These are phyloP conservation scores for Aspergillus olivimuriae DNA, from an alignment of 495 filamentous ascomycete genomes.

Conservation along the genomic window DNA sequence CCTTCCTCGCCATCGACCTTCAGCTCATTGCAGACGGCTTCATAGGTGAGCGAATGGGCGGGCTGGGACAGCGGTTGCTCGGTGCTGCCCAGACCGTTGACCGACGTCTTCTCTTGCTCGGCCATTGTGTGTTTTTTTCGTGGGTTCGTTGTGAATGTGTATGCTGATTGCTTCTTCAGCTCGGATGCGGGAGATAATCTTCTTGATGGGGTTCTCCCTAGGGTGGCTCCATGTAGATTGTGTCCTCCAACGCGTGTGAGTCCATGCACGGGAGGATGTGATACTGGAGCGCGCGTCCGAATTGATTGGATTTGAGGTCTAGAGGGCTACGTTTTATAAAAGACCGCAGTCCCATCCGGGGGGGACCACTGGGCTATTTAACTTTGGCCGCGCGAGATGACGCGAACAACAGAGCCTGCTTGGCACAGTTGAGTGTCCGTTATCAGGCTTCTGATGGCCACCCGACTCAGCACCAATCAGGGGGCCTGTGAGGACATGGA, in stretches of 20 bases:
- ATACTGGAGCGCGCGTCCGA: too few species aligned
- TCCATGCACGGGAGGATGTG: constrained; percentile 29
- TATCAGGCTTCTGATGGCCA: too few species aligned
- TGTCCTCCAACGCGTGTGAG: constrained; percentile 30
- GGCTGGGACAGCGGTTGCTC: constrained; percentile 44
- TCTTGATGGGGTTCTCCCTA: too few species aligned
- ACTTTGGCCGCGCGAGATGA: constrained; percentile 9
- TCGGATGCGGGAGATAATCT: too few species aligned
- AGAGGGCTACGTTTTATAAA: constrained; percentile 7
- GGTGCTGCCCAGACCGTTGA: constrained; percentile 26
- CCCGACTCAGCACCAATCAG: too few species aligned
- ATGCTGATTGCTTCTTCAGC: too few species aligned
- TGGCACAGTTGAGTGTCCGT: not conserved
- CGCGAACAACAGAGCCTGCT: not conserved
- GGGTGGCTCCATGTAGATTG: constrained; percentile 32
- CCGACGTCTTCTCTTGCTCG: constrained; percentile 40
- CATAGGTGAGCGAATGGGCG: constrained; percentile 55
- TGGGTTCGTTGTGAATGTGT: too few species aligned
- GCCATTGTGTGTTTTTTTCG: constrained; percentile 42
- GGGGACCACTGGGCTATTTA: constrained; percentile 7
- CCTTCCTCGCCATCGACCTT: constrained; percentile 55
- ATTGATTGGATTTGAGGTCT: not conserved
- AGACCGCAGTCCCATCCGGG: not conserved
- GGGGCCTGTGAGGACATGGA: too few species aligned
- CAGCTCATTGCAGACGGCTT: constrained; percentile 52